Percentiles rank a stretch among this genome's conserved stretches.
phyloP scores from a whole-genome alignment of 768 basidiomycete species.

The Termitomyces bulborhizus region DNA sequence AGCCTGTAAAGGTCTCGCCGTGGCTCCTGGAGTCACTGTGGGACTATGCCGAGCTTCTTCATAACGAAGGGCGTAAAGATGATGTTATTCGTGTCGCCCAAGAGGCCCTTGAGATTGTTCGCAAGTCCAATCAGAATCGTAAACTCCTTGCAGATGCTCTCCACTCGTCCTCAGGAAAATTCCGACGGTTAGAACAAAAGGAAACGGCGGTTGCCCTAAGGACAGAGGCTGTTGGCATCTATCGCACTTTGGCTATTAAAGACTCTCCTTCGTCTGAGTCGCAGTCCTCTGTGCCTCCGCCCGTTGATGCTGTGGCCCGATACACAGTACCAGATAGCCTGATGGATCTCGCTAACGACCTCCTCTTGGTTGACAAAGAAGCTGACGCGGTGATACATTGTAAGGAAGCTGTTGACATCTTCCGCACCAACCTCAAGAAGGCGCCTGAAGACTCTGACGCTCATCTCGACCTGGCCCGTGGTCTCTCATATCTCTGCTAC shows the following conservation, averaged over 20 bases:
- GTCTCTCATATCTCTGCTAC: slow-evolving; percentile 5
- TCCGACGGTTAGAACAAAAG: slow-evolving; percentile 1
- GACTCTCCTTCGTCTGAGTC: neutral
- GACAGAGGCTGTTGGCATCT: slow-evolving; percentile 9
- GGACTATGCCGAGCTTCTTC: slow-evolving; percentile 8
- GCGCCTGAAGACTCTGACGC: neutral
- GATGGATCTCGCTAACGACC: slow-evolving; percentile 5
- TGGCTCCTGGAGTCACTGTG: slow-evolving; percentile 6
- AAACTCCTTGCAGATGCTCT: slow-evolving; percentile 9
- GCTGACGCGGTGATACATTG: slow-evolving; percentile 7
- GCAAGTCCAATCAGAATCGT: slow-evolving; percentile 2
- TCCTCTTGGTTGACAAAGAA: neutral
- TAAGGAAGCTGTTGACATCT: slow-evolving; percentile 9
- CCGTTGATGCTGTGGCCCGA: neutral
- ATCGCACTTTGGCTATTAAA: slow-evolving; percentile 1
- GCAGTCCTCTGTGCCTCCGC: neutral
- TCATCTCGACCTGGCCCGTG: neutral
- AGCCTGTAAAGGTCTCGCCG: slow-evolving; percentile 1
- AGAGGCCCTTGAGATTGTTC: slow-evolving; percentile 7
- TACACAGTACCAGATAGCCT: slow-evolving; percentile 1
- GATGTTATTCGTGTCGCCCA: slow-evolving; percentile 2
- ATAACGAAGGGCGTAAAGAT: neutral
- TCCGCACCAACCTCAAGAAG: slow-evolving; percentile 1
- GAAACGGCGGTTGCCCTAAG: slow-evolving; percentile 7
- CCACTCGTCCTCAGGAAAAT: neutral